Percentiles rank a stretch among this genome's conserved stretches.
phyloP scores from a whole-genome alignment of 805 yeast species.

The Candida orba region DNA sequence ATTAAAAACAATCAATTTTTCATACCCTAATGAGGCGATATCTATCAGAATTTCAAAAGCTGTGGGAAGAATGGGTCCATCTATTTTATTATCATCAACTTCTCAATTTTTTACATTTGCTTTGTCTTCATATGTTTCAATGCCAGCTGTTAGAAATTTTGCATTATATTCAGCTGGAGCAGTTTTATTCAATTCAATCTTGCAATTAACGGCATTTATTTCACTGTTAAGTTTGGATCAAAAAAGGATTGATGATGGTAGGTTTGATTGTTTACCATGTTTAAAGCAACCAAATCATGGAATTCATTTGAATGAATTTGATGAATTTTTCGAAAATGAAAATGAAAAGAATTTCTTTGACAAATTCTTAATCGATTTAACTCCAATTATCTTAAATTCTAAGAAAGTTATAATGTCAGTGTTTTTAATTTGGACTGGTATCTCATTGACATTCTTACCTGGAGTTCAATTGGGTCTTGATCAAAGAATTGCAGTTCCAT shows the following conservation, averaged over 20 bases:
- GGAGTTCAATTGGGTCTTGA: conserved; percentile 72
- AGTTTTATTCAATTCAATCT: conserved; percentile 60
- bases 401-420: conserved; percentile 41
- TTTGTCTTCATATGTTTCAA: conserved; percentile 71
- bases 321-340: conserved; percentile 22
- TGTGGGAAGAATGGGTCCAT: conserved; percentile 75
- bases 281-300: conserved; percentile 23
- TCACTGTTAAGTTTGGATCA: conserved; percentile 67
- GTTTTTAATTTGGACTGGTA: conserved; percentile 57
- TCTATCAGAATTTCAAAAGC: conserved; percentile 58
- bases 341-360: conserved; percentile 30
- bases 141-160: conserved; percentile 96
- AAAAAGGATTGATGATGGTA: conserved; percentile 45
- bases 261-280: conserved; percentile 61
- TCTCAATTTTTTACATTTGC: conserved; percentile 77
- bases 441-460: conserved; percentile 67
- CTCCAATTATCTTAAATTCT: conserved; percentile 48
- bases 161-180: conserved; percentile 90
- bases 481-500: conserved; percentile 82
- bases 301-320: conserved; percentile 15
- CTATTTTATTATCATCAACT: conserved; percentile 68
- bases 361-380: conserved; percentile 35
- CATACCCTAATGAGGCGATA: conserved; percentile 39
- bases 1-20: conserved; percentile 45
- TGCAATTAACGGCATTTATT: conserved; percentile 79